phyloP scores from a whole-genome alignment of 768 basidiomycete genomes.

The Panellus pusillus region DNA sequence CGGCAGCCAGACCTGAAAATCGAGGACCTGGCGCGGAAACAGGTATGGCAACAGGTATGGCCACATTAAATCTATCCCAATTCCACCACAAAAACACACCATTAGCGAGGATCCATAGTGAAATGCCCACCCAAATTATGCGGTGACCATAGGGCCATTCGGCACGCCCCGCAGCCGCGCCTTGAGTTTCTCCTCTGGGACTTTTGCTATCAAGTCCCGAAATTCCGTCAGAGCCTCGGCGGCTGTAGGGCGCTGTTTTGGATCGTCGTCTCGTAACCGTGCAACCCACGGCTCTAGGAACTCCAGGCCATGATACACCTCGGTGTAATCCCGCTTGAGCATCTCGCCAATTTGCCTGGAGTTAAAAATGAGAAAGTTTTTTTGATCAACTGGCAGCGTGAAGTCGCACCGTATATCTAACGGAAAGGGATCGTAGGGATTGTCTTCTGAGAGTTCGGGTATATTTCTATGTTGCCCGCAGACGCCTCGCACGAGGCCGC shows the following conservation, averaged over 20 bases:
- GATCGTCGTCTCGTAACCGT: slow-evolving; percentile 19
- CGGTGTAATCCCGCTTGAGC: slow-evolving; percentile 19
- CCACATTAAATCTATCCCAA: slow-evolving; percentile 13
- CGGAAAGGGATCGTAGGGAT: slow-evolving; percentile 20
- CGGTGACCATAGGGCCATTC: slow-evolving; percentile 16
- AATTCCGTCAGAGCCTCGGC: slow-evolving; percentile 11
- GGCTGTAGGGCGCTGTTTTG: slow-evolving; percentile 13
- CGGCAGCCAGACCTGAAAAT: too few species aligned
- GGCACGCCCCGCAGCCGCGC: slow-evolving; percentile 5
- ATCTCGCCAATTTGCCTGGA: slow-evolving; percentile 21
- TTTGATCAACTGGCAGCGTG: neutral
- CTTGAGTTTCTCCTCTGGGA: slow-evolving; percentile 18
- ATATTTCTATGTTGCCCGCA: slow-evolving; percentile 22
- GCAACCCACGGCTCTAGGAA: slow-evolving; percentile 17
- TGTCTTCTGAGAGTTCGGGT: slow-evolving; percentile 21
- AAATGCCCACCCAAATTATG: neutral
- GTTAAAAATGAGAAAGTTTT: neutral
- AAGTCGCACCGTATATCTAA: slow-evolving; percentile 16
- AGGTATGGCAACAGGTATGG: neutral
- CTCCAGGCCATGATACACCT: slow-evolving; percentile 11
- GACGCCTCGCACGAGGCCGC: slow-evolving; percentile 17
- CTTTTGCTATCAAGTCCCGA: slow-evolving; percentile 1
- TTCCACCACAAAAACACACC: slow-evolving; percentile 15
- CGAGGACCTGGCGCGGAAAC: neutral
- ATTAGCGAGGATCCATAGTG: slow-evolving; percentile 11